A percentile compares a stretch with the other conserved stretches of the same genome.
phyloP scores from a whole-genome alignment of 768 basidiomycete species.

The Amylocystis lapponica region DNA sequence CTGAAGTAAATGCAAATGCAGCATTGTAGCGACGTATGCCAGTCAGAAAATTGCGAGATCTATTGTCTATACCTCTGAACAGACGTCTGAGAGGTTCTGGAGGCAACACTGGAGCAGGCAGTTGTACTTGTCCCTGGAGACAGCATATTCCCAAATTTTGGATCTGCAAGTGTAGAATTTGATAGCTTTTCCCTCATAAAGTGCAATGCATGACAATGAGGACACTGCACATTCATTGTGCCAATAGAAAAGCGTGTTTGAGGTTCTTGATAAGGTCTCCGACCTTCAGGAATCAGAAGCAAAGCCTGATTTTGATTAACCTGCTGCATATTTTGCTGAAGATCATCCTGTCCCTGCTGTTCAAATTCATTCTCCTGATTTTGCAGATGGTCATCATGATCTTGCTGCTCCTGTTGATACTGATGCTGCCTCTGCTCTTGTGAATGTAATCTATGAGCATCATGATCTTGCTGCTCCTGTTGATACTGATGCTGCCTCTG shows the following conservation, averaged over 20 bases:
- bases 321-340: background rate
- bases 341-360: background rate
- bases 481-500: no score
- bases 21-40: slow-evolving; percentile 38
- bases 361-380: no score
- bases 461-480: no score
- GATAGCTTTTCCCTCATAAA: slow-evolving; percentile 27
- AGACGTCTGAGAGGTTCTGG: slow-evolving; percentile 17
- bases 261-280: background rate
- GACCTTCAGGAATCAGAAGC: background rate
- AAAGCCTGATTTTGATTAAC: background rate
- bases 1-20: slow-evolving; percentile 35
- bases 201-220: slow-evolving; percentile 30
- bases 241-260: slow-evolving; percentile 17
- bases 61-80: slow-evolving; percentile 8
- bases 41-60: slow-evolving; percentile 23
- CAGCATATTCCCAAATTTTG: slow-evolving; percentile 34
- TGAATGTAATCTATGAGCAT: no score
- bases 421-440: no score
- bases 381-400: no score
- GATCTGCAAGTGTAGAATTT: slow-evolving; percentile 7
- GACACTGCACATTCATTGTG: slow-evolving; percentile 30
- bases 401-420: no score
- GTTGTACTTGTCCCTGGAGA: slow-evolving; percentile 25
- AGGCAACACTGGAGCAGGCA: slow-evolving; percentile 21